These are phyloP conservation scores for Podaxis sp. DNA, from an alignment of 768 basidiomycete species.

Conservation along the genomic window DNA sequence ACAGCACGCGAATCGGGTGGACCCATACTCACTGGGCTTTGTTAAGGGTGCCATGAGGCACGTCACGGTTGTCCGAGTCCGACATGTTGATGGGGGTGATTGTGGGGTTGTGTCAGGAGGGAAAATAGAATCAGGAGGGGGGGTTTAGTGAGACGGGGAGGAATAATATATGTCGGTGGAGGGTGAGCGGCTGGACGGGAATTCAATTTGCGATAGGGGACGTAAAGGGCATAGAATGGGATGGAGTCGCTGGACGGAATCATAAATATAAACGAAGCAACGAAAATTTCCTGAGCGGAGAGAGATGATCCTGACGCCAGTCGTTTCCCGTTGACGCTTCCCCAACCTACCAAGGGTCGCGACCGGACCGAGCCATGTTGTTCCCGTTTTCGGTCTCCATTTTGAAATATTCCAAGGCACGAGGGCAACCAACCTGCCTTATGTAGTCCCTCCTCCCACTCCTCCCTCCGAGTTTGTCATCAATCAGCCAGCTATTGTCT, in stretches of 20 bases:
- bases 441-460: neutral
- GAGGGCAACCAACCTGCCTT: neutral
- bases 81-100: neutral
- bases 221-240: constrained; percentile 8
- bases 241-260: constrained; percentile 8
- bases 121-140: neutral
- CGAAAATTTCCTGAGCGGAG: constrained; percentile 8
- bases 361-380: constrained; percentile 1
- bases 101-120: neutral
- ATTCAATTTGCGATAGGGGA: constrained; percentile 2
- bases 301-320: constrained; percentile 8
- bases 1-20: constrained; percentile 1
- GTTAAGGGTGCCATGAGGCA: constrained; percentile 1
- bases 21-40: constrained; percentile 1
- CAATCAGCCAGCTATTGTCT: neutral
- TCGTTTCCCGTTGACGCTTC: constrained; percentile 8
- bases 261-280: constrained; percentile 12
- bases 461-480: neutral
- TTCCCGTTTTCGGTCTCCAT: constrained; percentile 1
- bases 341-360: neutral
- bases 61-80: neutral
- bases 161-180: constrained; percentile 7
- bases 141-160: neutral
- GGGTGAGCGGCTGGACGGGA: constrained; percentile 3
- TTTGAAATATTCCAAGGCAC: constrained; percentile 1